phyloP scores from a whole-genome alignment of 2,329 filamentous ascomycete species.

The Sphaerulina musiva region DNA sequence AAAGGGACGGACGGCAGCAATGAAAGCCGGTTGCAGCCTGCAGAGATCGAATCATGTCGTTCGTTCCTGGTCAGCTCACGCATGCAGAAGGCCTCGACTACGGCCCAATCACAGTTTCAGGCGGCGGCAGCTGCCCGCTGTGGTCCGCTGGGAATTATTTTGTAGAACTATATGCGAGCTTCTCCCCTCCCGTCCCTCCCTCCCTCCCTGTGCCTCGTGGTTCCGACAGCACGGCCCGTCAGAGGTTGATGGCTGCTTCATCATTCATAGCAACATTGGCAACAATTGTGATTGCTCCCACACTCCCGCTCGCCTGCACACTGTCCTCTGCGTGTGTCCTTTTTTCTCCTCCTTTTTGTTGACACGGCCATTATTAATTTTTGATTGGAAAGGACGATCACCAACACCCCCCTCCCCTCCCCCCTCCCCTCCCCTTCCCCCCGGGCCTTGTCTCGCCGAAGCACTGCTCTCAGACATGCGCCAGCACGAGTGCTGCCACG shows the following conservation, averaged over 20 bases:
- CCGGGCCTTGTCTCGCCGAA: background rate
- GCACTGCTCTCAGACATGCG: background rate
- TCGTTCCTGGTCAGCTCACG: constrained; percentile 2
- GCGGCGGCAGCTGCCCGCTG: too few relatives aligned
- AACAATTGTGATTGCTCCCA: background rate
- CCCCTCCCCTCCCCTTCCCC: too few relatives aligned
- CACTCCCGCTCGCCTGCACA: background rate
- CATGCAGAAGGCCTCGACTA: background rate
- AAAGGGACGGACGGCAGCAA: background rate
- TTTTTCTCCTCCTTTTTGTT: too few relatives aligned
- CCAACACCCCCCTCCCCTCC: too few relatives aligned
- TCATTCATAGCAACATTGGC: too few relatives aligned
- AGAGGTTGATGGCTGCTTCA: background rate
- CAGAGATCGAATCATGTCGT: background rate
- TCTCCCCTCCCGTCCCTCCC: background rate
- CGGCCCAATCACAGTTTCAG: too few relatives aligned
- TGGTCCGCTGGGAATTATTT: too few relatives aligned
- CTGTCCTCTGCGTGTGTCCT: too few relatives aligned
- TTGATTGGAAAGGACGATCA: too few relatives aligned
- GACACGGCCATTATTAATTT: too few relatives aligned
- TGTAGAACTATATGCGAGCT: background rate
- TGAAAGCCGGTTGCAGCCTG: background rate
- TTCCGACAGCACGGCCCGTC: constrained; percentile 6
- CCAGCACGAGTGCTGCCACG: background rate
- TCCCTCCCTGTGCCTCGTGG: background rate